Conservation (phyloP, 495 filamentous ascomycete species). For the Letharia lupina region DNA sequence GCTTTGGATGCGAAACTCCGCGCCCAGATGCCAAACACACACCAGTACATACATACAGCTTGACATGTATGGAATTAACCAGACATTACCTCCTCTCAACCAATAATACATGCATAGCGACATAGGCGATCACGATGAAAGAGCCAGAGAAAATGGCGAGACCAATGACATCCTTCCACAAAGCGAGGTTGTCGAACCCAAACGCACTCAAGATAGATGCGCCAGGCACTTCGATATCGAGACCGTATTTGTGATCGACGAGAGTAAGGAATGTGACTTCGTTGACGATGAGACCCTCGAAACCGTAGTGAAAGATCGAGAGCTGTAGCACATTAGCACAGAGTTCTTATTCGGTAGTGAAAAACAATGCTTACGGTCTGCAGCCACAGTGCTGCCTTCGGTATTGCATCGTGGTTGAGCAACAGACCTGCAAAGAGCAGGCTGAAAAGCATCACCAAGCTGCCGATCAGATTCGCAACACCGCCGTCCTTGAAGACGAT, state of each 20-base stretch:
- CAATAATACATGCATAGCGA: conserved; percentile 85
- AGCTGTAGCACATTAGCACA: conserved; percentile 41
- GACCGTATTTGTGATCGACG: conserved; percentile 84
- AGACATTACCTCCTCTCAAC: conserved; percentile 71
- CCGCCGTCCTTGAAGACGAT: conserved; percentile 85
- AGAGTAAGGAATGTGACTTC: conserved; percentile 88
- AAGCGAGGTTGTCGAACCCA: conserved; percentile 74
- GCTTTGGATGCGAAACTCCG: background rate
- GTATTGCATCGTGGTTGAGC: conserved; percentile 90
- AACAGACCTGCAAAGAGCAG: conserved; percentile 87
- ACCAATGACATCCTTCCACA: conserved; percentile 79
- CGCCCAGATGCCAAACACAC: background rate
- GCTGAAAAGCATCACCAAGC: conserved; percentile 95
- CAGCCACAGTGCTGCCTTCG: conserved; percentile 71
- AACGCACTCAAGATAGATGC: conserved; percentile 90
- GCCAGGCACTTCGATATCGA: conserved; percentile 93
- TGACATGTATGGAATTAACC: background rate
- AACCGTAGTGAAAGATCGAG: conserved; percentile 99
- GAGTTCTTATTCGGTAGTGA: background rate
- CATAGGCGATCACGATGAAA: conserved; percentile 84
- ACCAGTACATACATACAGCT: background rate
- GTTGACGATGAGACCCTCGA: conserved; percentile 94
- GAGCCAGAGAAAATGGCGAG: conserved; percentile 71
- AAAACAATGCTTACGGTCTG: conserved; percentile 53
- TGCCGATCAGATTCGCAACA: conserved; percentile 93